Conservation (phyloP, 768 basidiomycete species). For the Kwoniella europaea region DNA sequence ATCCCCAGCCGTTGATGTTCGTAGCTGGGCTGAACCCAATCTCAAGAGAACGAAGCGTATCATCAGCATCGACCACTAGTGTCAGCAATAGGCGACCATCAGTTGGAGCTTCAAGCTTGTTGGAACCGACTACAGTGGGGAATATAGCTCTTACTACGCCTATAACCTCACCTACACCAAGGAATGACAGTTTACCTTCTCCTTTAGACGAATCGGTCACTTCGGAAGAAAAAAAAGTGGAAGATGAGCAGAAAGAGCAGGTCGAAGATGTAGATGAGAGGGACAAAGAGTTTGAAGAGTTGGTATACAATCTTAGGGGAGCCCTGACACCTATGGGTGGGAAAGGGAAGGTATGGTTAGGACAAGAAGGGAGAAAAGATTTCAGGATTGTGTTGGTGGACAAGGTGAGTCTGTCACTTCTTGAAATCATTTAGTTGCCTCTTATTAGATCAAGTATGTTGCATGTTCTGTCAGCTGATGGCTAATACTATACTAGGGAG, state of each 20-base stretch:
- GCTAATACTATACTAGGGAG: constrained; percentile 59
- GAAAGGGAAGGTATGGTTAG: constrained; percentile 51
- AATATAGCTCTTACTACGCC: constrained; percentile 27
- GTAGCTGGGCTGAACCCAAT: constrained; percentile 66
- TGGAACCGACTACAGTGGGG: constrained; percentile 14
- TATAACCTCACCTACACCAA: constrained; percentile 28
- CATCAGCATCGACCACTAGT: constrained; percentile 17
- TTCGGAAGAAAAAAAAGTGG: constrained; percentile 4
- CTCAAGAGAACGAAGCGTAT: constrained; percentile 26
- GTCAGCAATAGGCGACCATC: constrained; percentile 21
- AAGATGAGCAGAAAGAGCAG: neutral
- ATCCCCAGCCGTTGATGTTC: constrained; percentile 91
- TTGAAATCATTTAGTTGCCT: neutral
- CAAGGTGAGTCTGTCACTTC: constrained; percentile 62
- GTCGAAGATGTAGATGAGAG: constrained; percentile 15
- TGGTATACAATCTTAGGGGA: constrained; percentile 39
- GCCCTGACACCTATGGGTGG: constrained; percentile 35
- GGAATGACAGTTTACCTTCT: constrained; percentile 10
- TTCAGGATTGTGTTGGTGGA: constrained; percentile 88
- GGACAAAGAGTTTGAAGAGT: constrained; percentile 49
- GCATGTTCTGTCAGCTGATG: too few relatives aligned
- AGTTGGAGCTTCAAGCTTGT: constrained; percentile 15
- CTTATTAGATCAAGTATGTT: neutral
- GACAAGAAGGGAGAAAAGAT: constrained; percentile 48
- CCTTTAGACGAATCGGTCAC: neutral